Base-by-base conservation (phyloP, 2,329 filamentous ascomycete genomes). In the Ophiostoma australiae region DNA sequence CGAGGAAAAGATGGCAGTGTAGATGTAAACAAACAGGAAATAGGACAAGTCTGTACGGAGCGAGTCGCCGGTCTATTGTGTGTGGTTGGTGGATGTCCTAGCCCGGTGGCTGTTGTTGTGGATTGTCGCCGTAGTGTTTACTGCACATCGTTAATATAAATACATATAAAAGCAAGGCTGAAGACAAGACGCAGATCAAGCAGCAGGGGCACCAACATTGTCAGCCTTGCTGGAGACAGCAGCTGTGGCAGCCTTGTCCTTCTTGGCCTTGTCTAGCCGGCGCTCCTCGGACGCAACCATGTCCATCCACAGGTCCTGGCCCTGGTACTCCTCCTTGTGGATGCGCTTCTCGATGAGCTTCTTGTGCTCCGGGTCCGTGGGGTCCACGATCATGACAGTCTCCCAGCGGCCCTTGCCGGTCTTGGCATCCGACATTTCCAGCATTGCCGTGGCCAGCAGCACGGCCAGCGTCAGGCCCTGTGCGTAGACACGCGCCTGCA, bases 291-390 rank as follows among this genome's bases (percentile, higher is more conserved):
- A 89, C 73, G 87, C 91, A 68, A 94, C 90, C 91, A 94, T 94
- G 76, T 94, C 90, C 84, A 88, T 95, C 95, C 95, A 99, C 77
- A 97, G 85, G 80, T 98, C 94, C 82, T 97, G 92, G 65, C 93
- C 92, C 78, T 90, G 86, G 80, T 96, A 95, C 74, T 91, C 85
- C 84, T 96, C 92, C 82, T 93, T 91, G 80, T 96, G 92, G 70
- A 95, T 87, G 82, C 84, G 89, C 88, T 94, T 94, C 86, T 96
- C 92, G 75, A 96, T 91, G 75, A 93, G 79, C 76, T 91, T 85
- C 85, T 93, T 91, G 81, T 94, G 92, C 81, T 90, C 88, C 1
- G 92, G 92, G 78, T 97, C 92, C 75, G 92, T 85, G 70, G 91
- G 91, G 80, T 94, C 91, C 65, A 94, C 75, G 15, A 95, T 86